Base-by-base conservation (phyloP, 164 flowering plant genomes). In the Vitis cinerea region DNA sequence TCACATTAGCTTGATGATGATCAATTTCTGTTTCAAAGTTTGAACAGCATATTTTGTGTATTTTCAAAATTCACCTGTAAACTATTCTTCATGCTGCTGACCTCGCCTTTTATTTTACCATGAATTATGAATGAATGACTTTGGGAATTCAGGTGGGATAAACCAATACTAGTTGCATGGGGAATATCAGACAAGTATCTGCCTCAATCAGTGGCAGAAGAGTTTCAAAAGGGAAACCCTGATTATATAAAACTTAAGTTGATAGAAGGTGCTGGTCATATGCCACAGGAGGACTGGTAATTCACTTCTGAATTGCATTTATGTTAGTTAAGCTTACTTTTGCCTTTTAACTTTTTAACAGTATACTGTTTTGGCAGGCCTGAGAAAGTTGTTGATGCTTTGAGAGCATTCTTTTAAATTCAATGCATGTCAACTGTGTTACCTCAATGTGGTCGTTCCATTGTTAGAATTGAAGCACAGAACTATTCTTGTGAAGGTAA, bases 211-310 rank as follows among this genome's bases (percentile, higher is more conserved):
- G 78, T 82, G 47, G 98, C 98, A 49, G 97, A 93, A 73, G 93
- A 91, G 66, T 95, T 95, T 75, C 79, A 86, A 73, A 90, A 87
- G 72, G 83, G 78, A 73, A 95, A 95, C 75, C 89, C 97, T 4
- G 61, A 67, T 64, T 50, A 27, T 2, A 67, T 95, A 49, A 75
- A 82, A 75, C 82, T 91, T 29, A 85, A 90, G 73, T 64, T 89
- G 75, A 85, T 93, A 64, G 99, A 95, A 81, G 99, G 99, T 11
- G 97, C 98, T 19, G 98, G 99, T 9, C 99, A 95, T 76, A 88
- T 95, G 98, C 99, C 99, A 64, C 99, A 95, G 54, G 99, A 95
- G 82, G 99, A 95, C 80, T 93, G 99, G 98, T 95, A 83, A 83
- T 93, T 82, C 4, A 31, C 44, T 31, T 7, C 44, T 31, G 44